Evolutionary conservation across 192 early-diverging fungal genomes (phyloP).

Genomic region (Irineochytrium annulatum): DNA sequence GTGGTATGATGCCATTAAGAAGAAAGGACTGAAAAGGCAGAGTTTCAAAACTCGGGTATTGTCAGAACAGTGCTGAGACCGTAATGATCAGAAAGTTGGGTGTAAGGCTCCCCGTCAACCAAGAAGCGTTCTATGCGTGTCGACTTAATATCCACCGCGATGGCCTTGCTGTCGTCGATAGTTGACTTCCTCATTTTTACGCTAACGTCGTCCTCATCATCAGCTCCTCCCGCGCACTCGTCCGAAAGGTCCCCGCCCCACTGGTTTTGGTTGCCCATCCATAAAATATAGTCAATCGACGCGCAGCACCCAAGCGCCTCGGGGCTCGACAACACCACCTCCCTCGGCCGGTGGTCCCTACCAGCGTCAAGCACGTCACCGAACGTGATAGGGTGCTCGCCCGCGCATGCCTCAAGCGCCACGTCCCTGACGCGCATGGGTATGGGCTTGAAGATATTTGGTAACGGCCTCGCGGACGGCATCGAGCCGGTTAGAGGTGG

Average conservation of each 20-base stretch:
- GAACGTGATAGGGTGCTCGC: constrained; percentile 76
- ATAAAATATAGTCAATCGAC: constrained; percentile 8
- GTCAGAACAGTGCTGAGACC: not conserved
- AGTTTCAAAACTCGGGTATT: too few species aligned
- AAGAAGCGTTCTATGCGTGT: constrained; percentile 22
- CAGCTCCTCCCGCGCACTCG: not conserved
- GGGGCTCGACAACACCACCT: not conserved
- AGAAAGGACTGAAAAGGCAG: too few species aligned
- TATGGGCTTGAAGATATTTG: not conserved
- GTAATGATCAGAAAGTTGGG: constrained; percentile 20
- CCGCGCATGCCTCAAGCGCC: constrained; percentile 51
- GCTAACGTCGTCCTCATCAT: not conserved
- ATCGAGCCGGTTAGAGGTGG: not conserved
- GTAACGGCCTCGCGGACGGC: not conserved
- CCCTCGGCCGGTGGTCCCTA: not conserved
- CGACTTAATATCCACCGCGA: constrained; percentile 1
- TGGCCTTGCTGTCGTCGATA: not conserved
- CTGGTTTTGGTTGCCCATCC: not conserved
- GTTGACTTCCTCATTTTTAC: not conserved
- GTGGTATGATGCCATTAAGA: too few species aligned
- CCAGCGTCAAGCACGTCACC: constrained; percentile 50
- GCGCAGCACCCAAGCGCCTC: not conserved
- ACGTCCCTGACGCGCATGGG: constrained; percentile 43
- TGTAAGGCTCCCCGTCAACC: constrained; percentile 17
- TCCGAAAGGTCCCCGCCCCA: not conserved